Conservation (phyloP, 139 green algal species). For the Deuterostichococcus epilithicus region DNA sequence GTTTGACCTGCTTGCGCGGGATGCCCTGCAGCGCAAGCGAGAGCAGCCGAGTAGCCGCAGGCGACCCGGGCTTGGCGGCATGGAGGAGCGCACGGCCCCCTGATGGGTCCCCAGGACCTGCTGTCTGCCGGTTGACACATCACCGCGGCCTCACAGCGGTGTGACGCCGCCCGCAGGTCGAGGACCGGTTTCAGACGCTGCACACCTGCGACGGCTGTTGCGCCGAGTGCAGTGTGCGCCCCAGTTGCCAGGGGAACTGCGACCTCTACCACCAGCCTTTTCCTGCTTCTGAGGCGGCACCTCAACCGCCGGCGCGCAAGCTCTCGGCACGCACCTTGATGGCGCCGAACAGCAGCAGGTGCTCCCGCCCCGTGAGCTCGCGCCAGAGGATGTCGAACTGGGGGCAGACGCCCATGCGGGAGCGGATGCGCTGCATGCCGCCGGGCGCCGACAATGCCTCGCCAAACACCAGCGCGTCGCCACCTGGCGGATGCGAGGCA, state of each 20-base stretch:
- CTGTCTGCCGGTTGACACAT: too few species aligned
- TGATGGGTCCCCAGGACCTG: too few species aligned
- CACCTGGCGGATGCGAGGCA: slow-evolving; percentile 37
- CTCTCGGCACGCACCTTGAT: slow-evolving; percentile 62
- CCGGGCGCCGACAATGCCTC: slow-evolving; percentile 55
- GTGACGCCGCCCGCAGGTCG: too few species aligned
- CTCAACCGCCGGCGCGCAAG: neutral
- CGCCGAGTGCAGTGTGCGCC: neutral
- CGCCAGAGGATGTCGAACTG: slow-evolving; percentile 97
- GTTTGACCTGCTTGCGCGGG: slow-evolving; percentile 16
- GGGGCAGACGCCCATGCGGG: slow-evolving; percentile 85
- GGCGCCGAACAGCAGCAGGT: slow-evolving; percentile 83
- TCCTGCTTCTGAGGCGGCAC: too few species aligned
- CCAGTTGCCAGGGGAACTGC: too few species aligned
- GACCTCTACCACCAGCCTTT: too few species aligned
- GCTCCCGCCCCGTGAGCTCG: slow-evolving; percentile 82
- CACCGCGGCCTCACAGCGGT: too few species aligned
- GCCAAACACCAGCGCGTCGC: slow-evolving; percentile 79
- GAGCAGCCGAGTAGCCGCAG: too few species aligned
- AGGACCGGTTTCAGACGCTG: too few species aligned
- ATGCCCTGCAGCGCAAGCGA: neutral
- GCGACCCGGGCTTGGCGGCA: too few species aligned
- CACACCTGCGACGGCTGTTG: neutral
- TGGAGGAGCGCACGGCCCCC: too few species aligned
- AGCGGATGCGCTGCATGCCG: slow-evolving; percentile 66